Evolutionary conservation across 2,329 filamentous ascomycete genomes (phyloP).

Genomic region (Sclerotinia subarctica): DNA sequence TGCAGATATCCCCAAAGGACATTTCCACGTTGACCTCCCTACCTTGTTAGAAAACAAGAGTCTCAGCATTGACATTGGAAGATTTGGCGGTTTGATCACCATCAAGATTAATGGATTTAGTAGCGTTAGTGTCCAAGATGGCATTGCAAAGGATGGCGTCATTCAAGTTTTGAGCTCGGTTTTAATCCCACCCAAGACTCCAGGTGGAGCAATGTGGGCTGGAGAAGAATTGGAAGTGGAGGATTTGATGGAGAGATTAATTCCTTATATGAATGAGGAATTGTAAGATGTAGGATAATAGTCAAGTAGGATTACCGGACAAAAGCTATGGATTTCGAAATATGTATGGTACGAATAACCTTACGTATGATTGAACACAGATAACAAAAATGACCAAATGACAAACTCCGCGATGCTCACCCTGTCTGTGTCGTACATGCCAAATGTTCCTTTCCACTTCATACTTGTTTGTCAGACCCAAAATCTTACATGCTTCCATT

Average conservation of each 20-base stretch:
- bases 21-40: conserved; percentile 65
- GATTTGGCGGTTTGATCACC: conserved; percentile 63
- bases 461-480: too few relatives aligned
- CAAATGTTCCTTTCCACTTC: neutral
- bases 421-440: too few relatives aligned
- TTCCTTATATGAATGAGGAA: conserved; percentile 23
- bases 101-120: conserved; percentile 75
- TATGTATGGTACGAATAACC: neutral
- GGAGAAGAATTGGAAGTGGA: conserved; percentile 55
- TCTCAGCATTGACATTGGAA: conserved; percentile 68
- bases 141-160: conserved; percentile 73
- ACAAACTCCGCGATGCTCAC: neutral
- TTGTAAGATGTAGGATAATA: conserved; percentile 25
- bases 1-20: conserved; percentile 36
- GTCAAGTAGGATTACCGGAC: neutral
- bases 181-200: conserved; percentile 65
- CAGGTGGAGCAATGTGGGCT: conserved; percentile 48
- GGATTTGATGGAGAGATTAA: conserved; percentile 50
- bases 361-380: neutral
- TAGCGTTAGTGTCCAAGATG: conserved; percentile 65
- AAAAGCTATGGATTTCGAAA: too few relatives aligned
- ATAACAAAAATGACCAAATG: neutral
- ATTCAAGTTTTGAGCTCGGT: conserved; percentile 73
- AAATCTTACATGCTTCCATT: neutral
- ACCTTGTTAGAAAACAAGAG: conserved; percentile 66